phyloP scores from a whole-genome alignment of 345 rosid species.

The Pistacia vera region DNA sequence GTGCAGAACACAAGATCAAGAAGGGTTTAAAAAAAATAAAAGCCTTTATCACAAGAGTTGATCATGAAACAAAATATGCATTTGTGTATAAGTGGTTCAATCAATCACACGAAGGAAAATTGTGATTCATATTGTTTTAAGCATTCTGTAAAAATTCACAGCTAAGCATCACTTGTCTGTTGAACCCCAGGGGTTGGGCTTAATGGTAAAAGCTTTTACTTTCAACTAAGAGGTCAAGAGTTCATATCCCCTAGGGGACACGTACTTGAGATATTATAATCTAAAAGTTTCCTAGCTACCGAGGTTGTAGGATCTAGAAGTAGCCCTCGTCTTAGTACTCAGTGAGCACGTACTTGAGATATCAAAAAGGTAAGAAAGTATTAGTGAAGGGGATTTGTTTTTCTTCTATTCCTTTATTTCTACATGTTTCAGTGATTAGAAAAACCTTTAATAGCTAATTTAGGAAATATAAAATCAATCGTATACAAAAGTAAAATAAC shows the following conservation, averaged over 20 bases:
- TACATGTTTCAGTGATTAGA: background rate
- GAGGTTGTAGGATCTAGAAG: too few relatives aligned
- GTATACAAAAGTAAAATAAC: background rate
- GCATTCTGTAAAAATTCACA: conserved; percentile 6
- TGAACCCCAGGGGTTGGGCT: too few relatives aligned
- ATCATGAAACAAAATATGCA: background rate
- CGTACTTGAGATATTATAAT: too few relatives aligned
- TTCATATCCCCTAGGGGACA: too few relatives aligned
- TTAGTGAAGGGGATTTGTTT: background rate
- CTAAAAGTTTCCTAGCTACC: too few relatives aligned
- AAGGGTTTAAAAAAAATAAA: background rate
- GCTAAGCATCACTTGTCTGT: background rate
- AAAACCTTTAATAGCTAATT: background rate
- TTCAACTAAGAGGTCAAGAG: too few relatives aligned
- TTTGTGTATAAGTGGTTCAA: background rate
- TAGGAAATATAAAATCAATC: background rate
- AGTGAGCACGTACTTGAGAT: too few relatives aligned
- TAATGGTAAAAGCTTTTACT: too few relatives aligned
- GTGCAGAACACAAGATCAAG: conserved; percentile 6
- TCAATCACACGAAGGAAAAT: background rate
- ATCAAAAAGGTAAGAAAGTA: too few relatives aligned
- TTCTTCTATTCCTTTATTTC: background rate
- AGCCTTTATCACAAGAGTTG: background rate
- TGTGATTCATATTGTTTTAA: background rate
- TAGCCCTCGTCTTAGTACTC: too few relatives aligned